Evolutionary conservation across 108 stramenopile species (phyloP).

Genomic region (Cyclotella sp.): DNA sequence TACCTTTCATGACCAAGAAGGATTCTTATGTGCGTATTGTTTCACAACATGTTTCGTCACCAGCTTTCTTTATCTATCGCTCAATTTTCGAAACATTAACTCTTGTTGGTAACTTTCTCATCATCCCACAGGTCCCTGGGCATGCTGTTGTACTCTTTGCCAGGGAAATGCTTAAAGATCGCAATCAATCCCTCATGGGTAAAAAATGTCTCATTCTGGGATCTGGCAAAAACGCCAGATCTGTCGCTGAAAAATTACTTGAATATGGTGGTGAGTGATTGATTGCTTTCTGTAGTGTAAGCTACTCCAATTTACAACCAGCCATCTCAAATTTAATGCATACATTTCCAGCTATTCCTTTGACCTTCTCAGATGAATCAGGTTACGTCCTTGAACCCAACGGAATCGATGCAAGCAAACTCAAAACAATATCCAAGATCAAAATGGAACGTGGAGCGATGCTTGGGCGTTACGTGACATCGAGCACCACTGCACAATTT

Average conservation of each 20-base stretch:
- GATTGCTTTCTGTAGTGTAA: no score
- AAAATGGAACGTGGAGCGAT: constrained; percentile 95
- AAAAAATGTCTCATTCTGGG: constrained; percentile 95
- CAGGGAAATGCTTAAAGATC: constrained; percentile 84
- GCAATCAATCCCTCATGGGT: constrained; percentile 88
- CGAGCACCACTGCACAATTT: constrained; percentile 89
- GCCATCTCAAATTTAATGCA: no score
- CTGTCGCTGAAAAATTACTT: constrained; percentile 90
- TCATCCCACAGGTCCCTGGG: constrained; percentile 86
- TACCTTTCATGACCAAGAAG: constrained; percentile 59
- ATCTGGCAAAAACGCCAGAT: constrained; percentile 93
- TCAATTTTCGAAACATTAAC: background rate
- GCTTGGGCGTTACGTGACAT: constrained; percentile 89
- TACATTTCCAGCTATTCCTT: constrained; percentile 74
- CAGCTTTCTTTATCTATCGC: constrained; percentile 2
- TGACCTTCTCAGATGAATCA: constrained; percentile 93
- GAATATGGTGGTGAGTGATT: constrained; percentile 67
- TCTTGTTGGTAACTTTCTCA: background rate
- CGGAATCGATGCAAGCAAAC: constrained; percentile 89
- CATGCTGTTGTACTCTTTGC: constrained; percentile 94
- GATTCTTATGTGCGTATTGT: constrained; percentile 43
- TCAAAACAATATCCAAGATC: constrained; percentile 91
- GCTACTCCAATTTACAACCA: no score
- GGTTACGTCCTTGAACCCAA: constrained; percentile 97
- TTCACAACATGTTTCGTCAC: background rate